Evolutionary conservation across 2,329 filamentous ascomycete genomes (phyloP).

Genomic region (Mariannaea elegans): DNA sequence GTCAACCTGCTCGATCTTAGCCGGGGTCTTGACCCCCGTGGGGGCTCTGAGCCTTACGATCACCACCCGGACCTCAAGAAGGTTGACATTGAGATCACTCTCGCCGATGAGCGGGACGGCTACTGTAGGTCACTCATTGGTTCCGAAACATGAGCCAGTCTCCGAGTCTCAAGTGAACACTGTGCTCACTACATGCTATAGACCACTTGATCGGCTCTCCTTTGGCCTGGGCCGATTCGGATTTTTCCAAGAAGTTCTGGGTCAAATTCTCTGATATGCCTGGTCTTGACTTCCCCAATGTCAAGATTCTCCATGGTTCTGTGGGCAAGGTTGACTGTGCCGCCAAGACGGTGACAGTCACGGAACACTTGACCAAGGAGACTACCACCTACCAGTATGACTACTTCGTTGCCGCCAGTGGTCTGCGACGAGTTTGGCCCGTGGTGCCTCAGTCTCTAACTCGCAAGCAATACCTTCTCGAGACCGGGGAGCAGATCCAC

Average conservation of each 20-base stretch:
- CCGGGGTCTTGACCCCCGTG: slow-evolving; percentile 62
- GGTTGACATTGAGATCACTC: slow-evolving; percentile 72
- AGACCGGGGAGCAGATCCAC: slow-evolving; percentile 68
- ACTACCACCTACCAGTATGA: slow-evolving; percentile 67
- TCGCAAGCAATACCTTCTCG: slow-evolving; percentile 69
- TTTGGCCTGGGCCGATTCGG: slow-evolving; percentile 70
- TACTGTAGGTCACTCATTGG: slow-evolving; percentile 66
- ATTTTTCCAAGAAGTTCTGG: slow-evolving; percentile 75
- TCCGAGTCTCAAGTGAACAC: neutral
- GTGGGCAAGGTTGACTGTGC: slow-evolving; percentile 68
- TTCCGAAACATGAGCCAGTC: neutral
- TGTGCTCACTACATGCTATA: slow-evolving; percentile 43
- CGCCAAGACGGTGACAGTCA: slow-evolving; percentile 66
- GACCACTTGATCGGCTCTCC: slow-evolving; percentile 82
- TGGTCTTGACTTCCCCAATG: slow-evolving; percentile 68
- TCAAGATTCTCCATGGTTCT: slow-evolving; percentile 73
- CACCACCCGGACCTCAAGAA: slow-evolving; percentile 54
- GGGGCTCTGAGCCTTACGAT: slow-evolving; percentile 46
- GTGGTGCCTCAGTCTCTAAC: slow-evolving; percentile 74
- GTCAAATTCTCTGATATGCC: slow-evolving; percentile 73
- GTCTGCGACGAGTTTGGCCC: slow-evolving; percentile 75
- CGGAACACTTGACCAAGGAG: slow-evolving; percentile 56
- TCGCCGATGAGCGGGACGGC: slow-evolving; percentile 84
- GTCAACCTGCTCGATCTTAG: slow-evolving; percentile 74
- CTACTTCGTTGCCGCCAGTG: slow-evolving; percentile 78